Evolutionary conservation across 129 eudicot genomes (phyloP).

Genomic region (Silybum marianum): DNA sequence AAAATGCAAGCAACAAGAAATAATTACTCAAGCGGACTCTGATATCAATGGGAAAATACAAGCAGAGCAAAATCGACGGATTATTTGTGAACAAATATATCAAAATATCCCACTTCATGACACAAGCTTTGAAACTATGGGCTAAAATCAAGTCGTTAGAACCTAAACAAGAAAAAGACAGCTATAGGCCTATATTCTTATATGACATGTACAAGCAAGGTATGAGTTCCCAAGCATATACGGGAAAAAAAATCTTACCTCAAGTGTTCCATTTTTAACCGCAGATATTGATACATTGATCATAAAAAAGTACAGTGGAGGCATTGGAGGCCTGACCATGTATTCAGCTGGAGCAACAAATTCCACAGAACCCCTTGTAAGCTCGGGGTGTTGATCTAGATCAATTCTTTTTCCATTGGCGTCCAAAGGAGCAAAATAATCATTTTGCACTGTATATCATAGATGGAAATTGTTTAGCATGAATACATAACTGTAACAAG

Average conservation of each 20-base stretch:
- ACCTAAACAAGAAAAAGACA: not conserved
- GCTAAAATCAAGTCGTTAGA: not conserved
- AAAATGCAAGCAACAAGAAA: slow-evolving; percentile 14
- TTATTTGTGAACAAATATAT: not conserved
- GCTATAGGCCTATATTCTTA: not conserved
- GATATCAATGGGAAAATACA: not conserved
- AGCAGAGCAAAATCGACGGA: not conserved
- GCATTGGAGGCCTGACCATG: slow-evolving; percentile 99
- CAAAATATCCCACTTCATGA: not conserved
- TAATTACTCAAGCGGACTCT: slow-evolving; percentile 15
- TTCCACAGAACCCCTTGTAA: slow-evolving; percentile 88
- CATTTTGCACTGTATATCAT: slow-evolving; percentile 68
- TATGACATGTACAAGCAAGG: slow-evolving; percentile 1
- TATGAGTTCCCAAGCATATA: not conserved
- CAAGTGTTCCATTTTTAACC: slow-evolving; percentile 90
- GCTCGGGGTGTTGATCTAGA: slow-evolving; percentile 92
- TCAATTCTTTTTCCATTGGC: slow-evolving; percentile 84
- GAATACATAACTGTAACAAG: not conserved
- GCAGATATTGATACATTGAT: slow-evolving; percentile 93
- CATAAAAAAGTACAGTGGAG: slow-evolving; percentile 82
- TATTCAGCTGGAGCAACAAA: slow-evolving; percentile 98
- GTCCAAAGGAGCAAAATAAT: slow-evolving; percentile 85
- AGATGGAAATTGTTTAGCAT: slow-evolving; percentile 28
- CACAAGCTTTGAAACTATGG: not conserved
- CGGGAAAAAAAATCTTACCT: slow-evolving; percentile 48